phyloP scores from a whole-genome alignment of 768 basidiomycete genomes.

The Phylloporus rhodoxanthus region DNA sequence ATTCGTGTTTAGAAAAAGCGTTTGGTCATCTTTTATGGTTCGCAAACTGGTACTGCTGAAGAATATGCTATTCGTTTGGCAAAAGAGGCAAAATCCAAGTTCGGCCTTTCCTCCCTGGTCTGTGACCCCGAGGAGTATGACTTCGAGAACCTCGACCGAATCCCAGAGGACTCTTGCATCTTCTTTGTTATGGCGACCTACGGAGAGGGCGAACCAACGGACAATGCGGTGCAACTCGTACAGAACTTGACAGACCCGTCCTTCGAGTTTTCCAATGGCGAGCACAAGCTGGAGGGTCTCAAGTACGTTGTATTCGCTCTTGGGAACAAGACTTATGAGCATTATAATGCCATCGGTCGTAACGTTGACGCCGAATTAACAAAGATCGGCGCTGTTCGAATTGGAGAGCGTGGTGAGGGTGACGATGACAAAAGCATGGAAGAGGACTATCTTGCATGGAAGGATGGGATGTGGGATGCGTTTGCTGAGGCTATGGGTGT shows the following conservation, averaged over 20 bases:
- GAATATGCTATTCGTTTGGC: slow-evolving; percentile 97
- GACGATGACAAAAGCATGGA: slow-evolving; percentile 99
- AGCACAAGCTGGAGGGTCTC: slow-evolving; percentile 69
- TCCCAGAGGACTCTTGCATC: slow-evolving; percentile 81
- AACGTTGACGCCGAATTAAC: slow-evolving; percentile 68
- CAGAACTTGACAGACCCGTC: slow-evolving; percentile 84
- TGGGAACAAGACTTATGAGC: slow-evolving; percentile 92
- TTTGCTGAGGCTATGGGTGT: slow-evolving; percentile 80
- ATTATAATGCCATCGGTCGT: slow-evolving; percentile 87
- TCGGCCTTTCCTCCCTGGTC: slow-evolving; percentile 90
- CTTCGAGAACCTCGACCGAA: slow-evolving; percentile 89
- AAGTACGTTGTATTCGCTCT: slow-evolving; percentile 95
- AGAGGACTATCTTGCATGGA: slow-evolving; percentile 99
- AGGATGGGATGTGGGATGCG: slow-evolving; percentile 93
- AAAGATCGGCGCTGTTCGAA: slow-evolving; percentile 76
- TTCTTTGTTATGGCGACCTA: slow-evolving; percentile 98
- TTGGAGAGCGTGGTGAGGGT: slow-evolving; percentile 90
- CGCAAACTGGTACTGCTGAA: slow-evolving; percentile 97
- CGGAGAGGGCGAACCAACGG: slow-evolving; percentile 97
- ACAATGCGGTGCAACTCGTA: slow-evolving; percentile 93
- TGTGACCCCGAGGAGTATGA: slow-evolving; percentile 99
- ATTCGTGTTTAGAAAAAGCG: slow-evolving; percentile 75
- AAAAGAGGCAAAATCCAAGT: slow-evolving; percentile 96
- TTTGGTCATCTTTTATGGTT: slow-evolving; percentile 95
- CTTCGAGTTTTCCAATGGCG: slow-evolving; percentile 81